phyloP scores from a whole-genome alignment of 2,329 filamentous ascomycete species.

The Albifimbria verrucaria region DNA sequence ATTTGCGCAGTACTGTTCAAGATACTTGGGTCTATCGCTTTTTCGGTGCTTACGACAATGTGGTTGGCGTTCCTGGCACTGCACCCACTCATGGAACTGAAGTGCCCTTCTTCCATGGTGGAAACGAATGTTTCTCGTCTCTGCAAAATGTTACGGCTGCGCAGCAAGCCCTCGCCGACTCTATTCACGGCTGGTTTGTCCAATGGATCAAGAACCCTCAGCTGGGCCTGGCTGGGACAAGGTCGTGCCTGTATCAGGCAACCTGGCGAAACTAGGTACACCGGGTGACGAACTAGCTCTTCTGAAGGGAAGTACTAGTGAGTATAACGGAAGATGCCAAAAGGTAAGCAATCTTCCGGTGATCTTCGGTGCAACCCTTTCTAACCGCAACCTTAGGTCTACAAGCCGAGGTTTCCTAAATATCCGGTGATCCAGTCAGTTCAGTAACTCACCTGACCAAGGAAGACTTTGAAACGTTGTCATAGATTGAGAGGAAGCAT shows the following conservation, averaged over 20 bases:
- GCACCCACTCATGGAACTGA: conserved; percentile 25
- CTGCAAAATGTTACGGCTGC: conserved; percentile 29
- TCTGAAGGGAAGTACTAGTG: conserved; percentile 1
- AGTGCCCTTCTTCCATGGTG: conserved; percentile 43
- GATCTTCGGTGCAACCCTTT: neutral
- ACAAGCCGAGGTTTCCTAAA: neutral
- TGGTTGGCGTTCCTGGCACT: conserved; percentile 24
- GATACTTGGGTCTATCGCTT: conserved; percentile 41
- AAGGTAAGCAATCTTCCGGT: conserved; percentile 8
- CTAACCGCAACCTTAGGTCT: neutral
- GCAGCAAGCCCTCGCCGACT: conserved; percentile 38
- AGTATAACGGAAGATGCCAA: conserved; percentile 17
- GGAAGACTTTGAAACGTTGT: too few species aligned
- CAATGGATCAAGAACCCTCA: conserved; percentile 40
- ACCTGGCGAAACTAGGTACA: conserved; percentile 17
- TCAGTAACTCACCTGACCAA: too few species aligned
- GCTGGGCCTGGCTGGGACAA: conserved; percentile 39
- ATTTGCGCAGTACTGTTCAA: conserved; percentile 33
- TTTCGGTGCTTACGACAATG: conserved; percentile 38
- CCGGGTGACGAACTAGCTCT: conserved; percentile 16
- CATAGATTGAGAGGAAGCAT: too few species aligned
- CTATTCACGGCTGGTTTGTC: conserved; percentile 39
- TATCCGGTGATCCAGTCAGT: neutral
- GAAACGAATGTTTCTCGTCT: conserved; percentile 37
- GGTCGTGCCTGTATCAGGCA: conserved; percentile 11